Conservation (phyloP, 2,329 filamentous ascomycete species). For the Alternaria ventricosa region DNA sequence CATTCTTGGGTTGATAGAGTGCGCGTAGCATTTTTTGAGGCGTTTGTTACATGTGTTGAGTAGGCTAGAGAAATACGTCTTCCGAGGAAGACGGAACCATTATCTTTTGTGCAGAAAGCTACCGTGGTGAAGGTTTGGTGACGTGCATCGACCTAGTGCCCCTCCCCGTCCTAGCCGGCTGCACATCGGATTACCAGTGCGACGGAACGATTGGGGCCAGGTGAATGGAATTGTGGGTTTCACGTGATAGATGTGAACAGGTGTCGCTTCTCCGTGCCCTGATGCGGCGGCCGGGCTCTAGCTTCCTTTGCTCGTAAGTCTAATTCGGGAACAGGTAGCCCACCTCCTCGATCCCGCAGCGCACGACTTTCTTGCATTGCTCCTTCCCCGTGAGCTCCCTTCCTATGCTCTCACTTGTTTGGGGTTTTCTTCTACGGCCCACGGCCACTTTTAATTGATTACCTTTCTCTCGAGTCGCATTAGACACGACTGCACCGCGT, state of each 20-base stretch:
- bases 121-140: background rate
- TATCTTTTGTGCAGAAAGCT: background rate
- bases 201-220: background rate
- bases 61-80: conserved; percentile 7
- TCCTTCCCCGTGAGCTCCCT: conserved; percentile 18
- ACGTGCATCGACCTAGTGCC: background rate
- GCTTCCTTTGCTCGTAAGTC: conserved; percentile 27
- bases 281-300: conserved; percentile 16
- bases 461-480: background rate
- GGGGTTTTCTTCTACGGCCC: conserved; percentile 17
- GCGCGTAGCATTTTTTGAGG: conserved; percentile 32
- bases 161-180: background rate
- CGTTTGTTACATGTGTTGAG: conserved; percentile 7
- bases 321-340: conserved; percentile 34
- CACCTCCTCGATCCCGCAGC: conserved; percentile 28
- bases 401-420: conserved; percentile 17
- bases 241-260: conserved; percentile 19
- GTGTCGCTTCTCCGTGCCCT: conserved; percentile 21
- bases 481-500: conserved; percentile 5
- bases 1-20: conserved; percentile 36
- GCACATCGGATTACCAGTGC: background rate
- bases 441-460: conserved; percentile 21
- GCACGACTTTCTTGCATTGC: conserved; percentile 27
- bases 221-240: conserved; percentile 9
- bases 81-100: background rate